Percentiles rank a stretch among this genome's conserved stretches.
phyloP scores from a whole-genome alignment of 192 early-diverging fungal genomes.

The Podila epicladia region DNA sequence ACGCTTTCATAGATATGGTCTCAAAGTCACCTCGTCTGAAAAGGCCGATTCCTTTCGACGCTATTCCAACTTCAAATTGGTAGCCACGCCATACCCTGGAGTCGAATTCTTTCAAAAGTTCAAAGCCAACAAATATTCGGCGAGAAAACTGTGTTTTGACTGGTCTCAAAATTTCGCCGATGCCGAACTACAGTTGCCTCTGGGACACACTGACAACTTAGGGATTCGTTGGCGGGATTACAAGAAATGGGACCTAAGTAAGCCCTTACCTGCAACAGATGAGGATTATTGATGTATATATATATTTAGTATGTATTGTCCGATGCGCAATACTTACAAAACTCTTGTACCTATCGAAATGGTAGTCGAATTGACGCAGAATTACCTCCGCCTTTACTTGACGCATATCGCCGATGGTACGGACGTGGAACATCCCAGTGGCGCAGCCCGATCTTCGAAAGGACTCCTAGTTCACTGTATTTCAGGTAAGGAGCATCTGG shows the following conservation, averaged over 20 bases:
- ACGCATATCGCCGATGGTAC: slow-evolving; percentile 47
- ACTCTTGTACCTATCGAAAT: background rate
- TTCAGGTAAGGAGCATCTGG: slow-evolving; percentile 9
- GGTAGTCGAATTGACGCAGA: slow-evolving; percentile 46
- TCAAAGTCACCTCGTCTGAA: slow-evolving; percentile 53
- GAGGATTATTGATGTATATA: too few relatives aligned
- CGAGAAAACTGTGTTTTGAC: slow-evolving; percentile 44
- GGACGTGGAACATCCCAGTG: background rate
- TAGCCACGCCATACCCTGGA: slow-evolving; percentile 51
- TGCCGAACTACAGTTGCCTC: slow-evolving; percentile 44
- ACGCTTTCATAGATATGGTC: slow-evolving; percentile 27
- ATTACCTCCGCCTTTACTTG: slow-evolving; percentile 47
- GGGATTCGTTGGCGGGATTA: slow-evolving; percentile 41
- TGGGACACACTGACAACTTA: slow-evolving; percentile 26
- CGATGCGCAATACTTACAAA: background rate
- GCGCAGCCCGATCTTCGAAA: slow-evolving; percentile 5
- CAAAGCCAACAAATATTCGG: slow-evolving; percentile 51
- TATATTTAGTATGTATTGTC: background rate
- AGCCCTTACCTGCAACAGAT: too few relatives aligned
- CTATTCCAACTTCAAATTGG: slow-evolving; percentile 49
- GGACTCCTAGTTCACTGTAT: slow-evolving; percentile 46
- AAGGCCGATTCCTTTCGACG: slow-evolving; percentile 48
- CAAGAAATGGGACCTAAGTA: slow-evolving; percentile 50
- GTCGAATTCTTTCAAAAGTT: slow-evolving; percentile 55
- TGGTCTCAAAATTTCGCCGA: slow-evolving; percentile 54